These are phyloP conservation scores for Penicillium sp. DNA, from an alignment of 2,329 filamentous ascomycete species.

Conservation along the genomic window DNA sequence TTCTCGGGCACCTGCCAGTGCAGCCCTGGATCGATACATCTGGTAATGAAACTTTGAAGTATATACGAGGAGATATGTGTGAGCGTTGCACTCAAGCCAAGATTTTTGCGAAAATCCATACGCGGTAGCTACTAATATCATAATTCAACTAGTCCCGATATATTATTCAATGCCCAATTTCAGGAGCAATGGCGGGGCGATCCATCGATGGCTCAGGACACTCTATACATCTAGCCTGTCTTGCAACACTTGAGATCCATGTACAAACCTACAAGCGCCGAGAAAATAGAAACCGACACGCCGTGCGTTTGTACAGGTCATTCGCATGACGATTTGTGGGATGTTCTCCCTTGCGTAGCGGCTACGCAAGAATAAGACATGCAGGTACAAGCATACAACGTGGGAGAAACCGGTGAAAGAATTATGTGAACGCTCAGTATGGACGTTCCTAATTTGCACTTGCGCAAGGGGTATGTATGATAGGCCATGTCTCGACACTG, in stretches of 20 bases:
- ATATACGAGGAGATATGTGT: too few species aligned
- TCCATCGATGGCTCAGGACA: conserved; percentile 5
- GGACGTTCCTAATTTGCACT: conserved; percentile 5
- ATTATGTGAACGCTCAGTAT: background rate
- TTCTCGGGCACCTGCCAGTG: background rate
- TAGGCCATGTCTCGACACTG: conserved; percentile 10
- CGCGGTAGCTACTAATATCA: too few species aligned
- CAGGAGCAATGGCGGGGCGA: too few species aligned
- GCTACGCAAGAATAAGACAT: conserved; percentile 3
- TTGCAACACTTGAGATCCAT: conserved; percentile 11
- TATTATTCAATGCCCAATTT: too few species aligned
- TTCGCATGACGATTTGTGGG: background rate
- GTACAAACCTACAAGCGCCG: background rate
- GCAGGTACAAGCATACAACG: conserved; percentile 12
- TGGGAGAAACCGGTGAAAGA: conserved; percentile 4
- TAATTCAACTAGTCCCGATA: too few species aligned
- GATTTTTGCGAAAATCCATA: too few species aligned
- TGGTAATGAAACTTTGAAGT: background rate
- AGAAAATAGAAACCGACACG: background rate
- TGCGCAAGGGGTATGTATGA: conserved; percentile 18
- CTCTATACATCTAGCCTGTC: background rate
- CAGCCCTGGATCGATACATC: background rate
- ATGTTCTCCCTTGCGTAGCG: conserved; percentile 17
- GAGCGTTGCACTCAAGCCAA: too few species aligned
- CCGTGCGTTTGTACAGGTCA: background rate